A percentile compares a stretch with the other conserved stretches of the same genome.
Conservation (phyloP, 768 basidiomycete species). For the Xanthoconium purpureum region DNA sequence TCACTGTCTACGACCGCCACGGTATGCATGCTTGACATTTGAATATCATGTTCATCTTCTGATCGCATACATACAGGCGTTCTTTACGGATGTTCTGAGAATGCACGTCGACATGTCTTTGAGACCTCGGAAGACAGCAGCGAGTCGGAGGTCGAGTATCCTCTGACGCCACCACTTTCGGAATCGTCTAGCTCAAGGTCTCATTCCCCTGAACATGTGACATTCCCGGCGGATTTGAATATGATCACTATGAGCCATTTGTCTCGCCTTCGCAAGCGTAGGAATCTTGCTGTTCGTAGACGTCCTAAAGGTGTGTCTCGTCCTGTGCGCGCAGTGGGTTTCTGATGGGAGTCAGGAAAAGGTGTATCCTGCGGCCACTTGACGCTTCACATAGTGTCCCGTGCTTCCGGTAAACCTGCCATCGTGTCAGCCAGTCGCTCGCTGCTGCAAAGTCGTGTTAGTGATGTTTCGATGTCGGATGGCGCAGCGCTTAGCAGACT, state of each 20-base stretch:
- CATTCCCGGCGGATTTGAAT: conserved; percentile 10
- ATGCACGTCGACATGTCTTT: conserved; percentile 40
- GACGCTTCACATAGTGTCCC: conserved; percentile 56
- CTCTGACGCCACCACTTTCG: conserved; percentile 74
- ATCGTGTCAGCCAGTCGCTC: conserved; percentile 53
- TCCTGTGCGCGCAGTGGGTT: background rate
- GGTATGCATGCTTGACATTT: conserved; percentile 45
- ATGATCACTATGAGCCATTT: conserved; percentile 19
- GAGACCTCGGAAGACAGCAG: conserved; percentile 33
- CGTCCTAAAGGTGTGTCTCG: conserved; percentile 22
- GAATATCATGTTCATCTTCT: background rate
- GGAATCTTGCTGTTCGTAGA: conserved; percentile 26
- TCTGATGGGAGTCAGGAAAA: conserved; percentile 14
- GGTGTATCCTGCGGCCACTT: conserved; percentile 27
- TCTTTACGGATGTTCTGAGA: conserved; percentile 39
- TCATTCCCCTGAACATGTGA: conserved; percentile 47
- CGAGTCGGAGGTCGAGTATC: conserved; percentile 63
- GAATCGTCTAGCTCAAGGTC: conserved; percentile 66
- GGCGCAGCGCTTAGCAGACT: background rate
- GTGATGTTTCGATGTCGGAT: background rate
- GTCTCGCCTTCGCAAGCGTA: conserved; percentile 19
- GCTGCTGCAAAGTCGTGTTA: conserved; percentile 34
- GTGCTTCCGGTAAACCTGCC: conserved; percentile 60
- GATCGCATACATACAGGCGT: conserved; percentile 34
- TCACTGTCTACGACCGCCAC: conserved; percentile 70